phyloP scores from a whole-genome alignment of 768 basidiomycete species.

The Serendipita vermifera region DNA sequence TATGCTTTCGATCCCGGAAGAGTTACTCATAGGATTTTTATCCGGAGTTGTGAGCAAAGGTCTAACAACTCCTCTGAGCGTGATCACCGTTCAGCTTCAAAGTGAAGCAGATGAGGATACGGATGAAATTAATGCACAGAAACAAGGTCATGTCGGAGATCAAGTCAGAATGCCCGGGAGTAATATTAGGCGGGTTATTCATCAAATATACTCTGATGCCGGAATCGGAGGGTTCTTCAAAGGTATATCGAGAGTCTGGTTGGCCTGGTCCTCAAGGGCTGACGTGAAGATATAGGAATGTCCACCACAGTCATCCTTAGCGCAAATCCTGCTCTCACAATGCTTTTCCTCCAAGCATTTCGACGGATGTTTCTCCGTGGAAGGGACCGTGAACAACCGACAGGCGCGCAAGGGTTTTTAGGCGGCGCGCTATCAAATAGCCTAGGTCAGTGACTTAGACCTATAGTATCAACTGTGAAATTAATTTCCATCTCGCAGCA shows the following conservation, averaged over 20 bases:
- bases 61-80: slow-evolving; percentile 41
- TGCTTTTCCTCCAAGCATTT: slow-evolving; percentile 41
- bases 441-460: slow-evolving; percentile 24
- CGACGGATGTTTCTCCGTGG: slow-evolving; percentile 28
- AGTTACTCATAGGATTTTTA: slow-evolving; percentile 41
- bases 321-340: slow-evolving; percentile 45
- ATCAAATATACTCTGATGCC: slow-evolving; percentile 34
- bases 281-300: slow-evolving; percentile 30
- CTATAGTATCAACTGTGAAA: background rate
- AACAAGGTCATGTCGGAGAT: slow-evolving; percentile 17
- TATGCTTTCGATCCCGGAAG: slow-evolving; percentile 30
- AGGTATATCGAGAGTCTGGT: slow-evolving; percentile 24
- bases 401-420: slow-evolving; percentile 38
- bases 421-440: slow-evolving; percentile 45
- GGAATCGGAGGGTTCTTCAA: slow-evolving; percentile 46
- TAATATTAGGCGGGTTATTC: slow-evolving; percentile 22
- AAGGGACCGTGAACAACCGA: slow-evolving; percentile 23
- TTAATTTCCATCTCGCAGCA: slow-evolving; percentile 20
- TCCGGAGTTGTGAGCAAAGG: slow-evolving; percentile 45
- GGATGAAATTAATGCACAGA: slow-evolving; percentile 17
- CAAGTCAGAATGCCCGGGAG: slow-evolving; percentile 14
- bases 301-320: slow-evolving; percentile 36
- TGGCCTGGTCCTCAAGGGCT: background rate
- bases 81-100: slow-evolving; percentile 44
- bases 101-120: slow-evolving; percentile 29